A percentile compares a stretch with the other conserved stretches of the same genome.
phyloP scores from a whole-genome alignment of 2,329 filamentous ascomycete species.

The Cytospora schulzeri region DNA sequence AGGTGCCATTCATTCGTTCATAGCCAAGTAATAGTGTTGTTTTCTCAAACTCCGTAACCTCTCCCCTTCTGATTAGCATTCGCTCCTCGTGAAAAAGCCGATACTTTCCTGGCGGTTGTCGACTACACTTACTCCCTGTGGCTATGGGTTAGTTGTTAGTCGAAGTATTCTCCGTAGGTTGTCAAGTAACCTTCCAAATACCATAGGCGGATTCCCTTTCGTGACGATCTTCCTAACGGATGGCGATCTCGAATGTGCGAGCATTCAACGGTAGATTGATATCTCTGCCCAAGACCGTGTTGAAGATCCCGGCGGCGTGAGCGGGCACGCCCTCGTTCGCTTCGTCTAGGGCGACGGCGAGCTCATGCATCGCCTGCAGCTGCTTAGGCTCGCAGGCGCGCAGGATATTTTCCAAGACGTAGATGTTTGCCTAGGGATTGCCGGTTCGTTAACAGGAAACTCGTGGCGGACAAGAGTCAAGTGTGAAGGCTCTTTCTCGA shows the following conservation, averaged over 20 bases:
- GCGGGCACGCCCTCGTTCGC: neutral
- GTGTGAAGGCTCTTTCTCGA: neutral
- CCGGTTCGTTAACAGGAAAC: neutral
- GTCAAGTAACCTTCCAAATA: neutral
- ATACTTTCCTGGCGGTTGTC: neutral
- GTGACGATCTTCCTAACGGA: neutral
- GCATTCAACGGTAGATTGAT: neutral
- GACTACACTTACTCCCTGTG: neutral
- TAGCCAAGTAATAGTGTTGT: neutral
- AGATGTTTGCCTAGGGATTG: neutral
- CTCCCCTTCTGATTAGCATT: neutral
- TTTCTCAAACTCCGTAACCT: neutral
- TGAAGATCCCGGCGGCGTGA: neutral
- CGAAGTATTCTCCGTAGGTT: neutral
- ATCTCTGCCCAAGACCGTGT: neutral
- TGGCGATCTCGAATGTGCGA: neutral
- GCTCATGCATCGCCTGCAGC: neutral
- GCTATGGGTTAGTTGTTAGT: neutral
- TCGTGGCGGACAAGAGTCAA: neutral
- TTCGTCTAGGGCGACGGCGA: neutral
- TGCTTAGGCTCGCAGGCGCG: neutral
- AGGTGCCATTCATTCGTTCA: neutral
- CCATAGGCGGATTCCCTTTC: neutral
- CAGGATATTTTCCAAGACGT: neutral
- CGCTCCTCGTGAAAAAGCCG: neutral